Evolutionary conservation across 2,329 filamentous ascomycete species (phyloP).

Genomic region (Verticillium isaacii): DNA sequence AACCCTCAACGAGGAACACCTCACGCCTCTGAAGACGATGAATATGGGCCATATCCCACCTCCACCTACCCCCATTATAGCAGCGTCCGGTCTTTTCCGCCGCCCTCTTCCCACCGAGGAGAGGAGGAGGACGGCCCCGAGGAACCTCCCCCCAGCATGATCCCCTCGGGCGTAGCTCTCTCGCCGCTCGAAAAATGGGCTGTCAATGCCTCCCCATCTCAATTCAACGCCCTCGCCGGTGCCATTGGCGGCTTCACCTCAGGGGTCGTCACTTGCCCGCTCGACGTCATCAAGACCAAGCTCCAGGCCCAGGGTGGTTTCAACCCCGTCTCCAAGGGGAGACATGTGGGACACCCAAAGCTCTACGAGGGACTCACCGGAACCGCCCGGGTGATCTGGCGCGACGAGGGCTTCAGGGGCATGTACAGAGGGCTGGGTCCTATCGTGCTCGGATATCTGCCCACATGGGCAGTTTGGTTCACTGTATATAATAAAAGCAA

Average conservation of each 20-base stretch:
- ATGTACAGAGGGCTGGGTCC: constrained; percentile 92
- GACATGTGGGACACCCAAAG: constrained; percentile 45
- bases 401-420: constrained; percentile 80
- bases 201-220: constrained; percentile 50
- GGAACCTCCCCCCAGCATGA: constrained; percentile 11
- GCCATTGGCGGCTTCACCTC: constrained; percentile 88
- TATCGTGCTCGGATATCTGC: constrained; percentile 91
- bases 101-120: constrained; percentile 2
- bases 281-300: constrained; percentile 99
- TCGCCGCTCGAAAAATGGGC: constrained; percentile 53
- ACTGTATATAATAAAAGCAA: constrained; percentile 93
- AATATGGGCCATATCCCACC: constrained; percentile 28
- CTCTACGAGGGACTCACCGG: constrained; percentile 85
- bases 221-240: constrained; percentile 80
- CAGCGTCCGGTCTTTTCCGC: constrained; percentile 12
- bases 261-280: constrained; percentile 89
- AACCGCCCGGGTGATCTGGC: constrained; percentile 80
- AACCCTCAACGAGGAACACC: constrained; percentile 17
- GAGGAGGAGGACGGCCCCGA: constrained; percentile 8
- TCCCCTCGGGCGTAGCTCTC: constrained; percentile 17
- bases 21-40: constrained; percentile 22
- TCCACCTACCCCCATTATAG: constrained; percentile 15
- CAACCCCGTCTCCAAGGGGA: constrained; percentile 42
- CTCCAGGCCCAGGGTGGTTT: constrained; percentile 93
- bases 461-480: constrained; percentile 98